phyloP scores from a whole-genome alignment of 148 eudicot genomes.

The Euryodendron excelsum region DNA sequence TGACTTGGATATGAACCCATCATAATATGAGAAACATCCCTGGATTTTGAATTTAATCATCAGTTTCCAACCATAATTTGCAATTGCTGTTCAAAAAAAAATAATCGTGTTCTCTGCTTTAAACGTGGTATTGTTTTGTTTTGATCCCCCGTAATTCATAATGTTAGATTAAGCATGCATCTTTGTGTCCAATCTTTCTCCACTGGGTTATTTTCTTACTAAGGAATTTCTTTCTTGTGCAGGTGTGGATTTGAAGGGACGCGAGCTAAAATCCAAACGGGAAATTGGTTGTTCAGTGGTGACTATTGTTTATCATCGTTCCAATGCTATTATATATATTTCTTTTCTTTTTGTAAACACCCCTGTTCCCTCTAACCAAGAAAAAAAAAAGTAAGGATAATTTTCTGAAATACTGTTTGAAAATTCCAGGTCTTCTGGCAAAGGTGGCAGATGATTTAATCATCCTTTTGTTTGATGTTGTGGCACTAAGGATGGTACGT shows the following conservation, averaged over 20 bases:
- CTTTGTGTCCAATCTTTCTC: not conserved
- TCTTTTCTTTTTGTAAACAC: not conserved
- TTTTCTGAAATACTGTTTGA: not conserved
- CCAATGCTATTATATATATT: conserved; percentile 50
- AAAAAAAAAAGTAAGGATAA: not conserved
- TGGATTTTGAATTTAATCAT: too few species aligned
- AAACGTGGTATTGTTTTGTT: too few species aligned
- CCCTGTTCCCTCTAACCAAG: not conserved
- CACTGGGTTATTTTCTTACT: not conserved
- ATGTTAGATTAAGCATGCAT: not conserved
- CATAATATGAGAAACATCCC: too few species aligned
- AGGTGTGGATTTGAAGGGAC: conserved; percentile 92
- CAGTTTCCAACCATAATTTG: too few species aligned
- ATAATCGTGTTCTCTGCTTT: too few species aligned
- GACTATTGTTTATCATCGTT: conserved; percentile 75
- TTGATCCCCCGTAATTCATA: too few species aligned
- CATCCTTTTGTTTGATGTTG: conserved; percentile 86
- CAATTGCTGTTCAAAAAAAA: too few species aligned
- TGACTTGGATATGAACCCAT: too few species aligned
- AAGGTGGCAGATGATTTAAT: conserved; percentile 85
- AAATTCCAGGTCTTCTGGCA: conserved; percentile 71
- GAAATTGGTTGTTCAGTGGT: conserved; percentile 73
- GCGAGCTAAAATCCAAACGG: conserved; percentile 66
- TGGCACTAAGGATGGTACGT: conserved; percentile 87
- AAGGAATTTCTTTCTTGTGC: conserved; percentile 11